Evolutionary conservation across 2,329 filamentous ascomycete species (phyloP).

Genomic region (Akanthomyces uredinophilus): DNA sequence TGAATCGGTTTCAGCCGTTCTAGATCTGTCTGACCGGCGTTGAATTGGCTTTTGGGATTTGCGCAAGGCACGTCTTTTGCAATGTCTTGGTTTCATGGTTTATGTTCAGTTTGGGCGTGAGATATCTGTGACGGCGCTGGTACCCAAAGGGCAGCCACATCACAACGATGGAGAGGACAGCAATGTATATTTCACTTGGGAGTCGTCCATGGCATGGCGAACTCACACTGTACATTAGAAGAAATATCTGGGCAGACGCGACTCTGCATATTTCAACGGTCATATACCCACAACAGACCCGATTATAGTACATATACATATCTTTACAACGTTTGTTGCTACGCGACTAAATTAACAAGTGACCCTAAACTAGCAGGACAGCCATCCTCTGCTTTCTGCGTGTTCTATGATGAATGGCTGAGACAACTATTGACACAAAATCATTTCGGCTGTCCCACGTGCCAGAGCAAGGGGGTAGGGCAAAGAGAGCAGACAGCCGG

Average conservation of each 20-base stretch:
- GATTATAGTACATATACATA: conserved; percentile 11
- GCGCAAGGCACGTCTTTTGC: neutral
- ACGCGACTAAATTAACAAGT: neutral
- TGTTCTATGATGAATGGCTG: neutral
- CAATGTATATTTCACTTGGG: conserved; percentile 9
- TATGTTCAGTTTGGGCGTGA: neutral
- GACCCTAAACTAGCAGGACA: neutral
- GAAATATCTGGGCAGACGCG: conserved; percentile 2
- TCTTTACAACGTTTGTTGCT: neutral
- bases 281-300: conserved; percentile 13
- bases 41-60: neutral
- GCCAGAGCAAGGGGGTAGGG: neutral
- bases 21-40: conserved; percentile 9
- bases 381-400: neutral
- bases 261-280: conserved; percentile 1
- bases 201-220: neutral
- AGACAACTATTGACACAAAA: neutral
- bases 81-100: neutral
- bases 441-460: conserved; percentile 9
- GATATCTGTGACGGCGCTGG: conserved; percentile 7
- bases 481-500: neutral
- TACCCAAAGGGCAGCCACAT: conserved; percentile 14
- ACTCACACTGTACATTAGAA: conserved; percentile 11
- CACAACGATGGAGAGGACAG: neutral
- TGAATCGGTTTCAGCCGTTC: neutral